Percentiles rank a stretch among this genome's conserved stretches.
phyloP scores from a whole-genome alignment of 208 protist genomes.

The Acanthamoeba castellanii region DNA sequence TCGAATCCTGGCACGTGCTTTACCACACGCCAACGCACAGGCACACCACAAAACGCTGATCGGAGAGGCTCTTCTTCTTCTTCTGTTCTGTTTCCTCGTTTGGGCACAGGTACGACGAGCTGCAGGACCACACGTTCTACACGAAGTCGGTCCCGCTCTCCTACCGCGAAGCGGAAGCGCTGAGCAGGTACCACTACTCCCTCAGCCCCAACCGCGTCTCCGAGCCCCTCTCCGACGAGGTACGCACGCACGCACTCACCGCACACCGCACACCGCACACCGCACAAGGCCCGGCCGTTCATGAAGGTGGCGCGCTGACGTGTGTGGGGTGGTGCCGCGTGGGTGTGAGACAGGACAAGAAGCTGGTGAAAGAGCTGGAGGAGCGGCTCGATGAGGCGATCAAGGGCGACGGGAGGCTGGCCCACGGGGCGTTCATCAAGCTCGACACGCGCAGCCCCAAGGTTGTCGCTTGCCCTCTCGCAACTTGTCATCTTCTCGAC shows the following conservation, averaged over 20 bases:
- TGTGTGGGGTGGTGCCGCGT: too few species aligned
- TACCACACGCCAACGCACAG: too few species aligned
- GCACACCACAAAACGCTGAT: too few species aligned
- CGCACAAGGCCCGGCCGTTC: neutral
- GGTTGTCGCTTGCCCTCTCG: neutral
- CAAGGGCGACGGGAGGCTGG: neutral
- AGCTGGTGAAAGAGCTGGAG: neutral
- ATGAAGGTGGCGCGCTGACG: neutral
- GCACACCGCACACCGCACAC: too few species aligned
- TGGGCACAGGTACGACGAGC: neutral
- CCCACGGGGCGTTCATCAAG: neutral
- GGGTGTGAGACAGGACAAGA: neutral
- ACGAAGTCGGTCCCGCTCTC: conserved; percentile 16
- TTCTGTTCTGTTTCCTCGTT: neutral
- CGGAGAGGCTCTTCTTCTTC: neutral
- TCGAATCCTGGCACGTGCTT: neutral
- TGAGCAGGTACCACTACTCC: neutral
- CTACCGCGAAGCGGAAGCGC: neutral
- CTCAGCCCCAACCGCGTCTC: neutral
- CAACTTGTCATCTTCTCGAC: neutral
- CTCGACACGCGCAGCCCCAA: conserved; percentile 6
- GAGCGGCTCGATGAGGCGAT: neutral
- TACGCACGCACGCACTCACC: too few species aligned
- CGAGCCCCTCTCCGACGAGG: conserved; percentile 1
- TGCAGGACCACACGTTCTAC: conserved; percentile 47